Evolutionary conservation across 2,329 filamentous ascomycete species (phyloP), one percentile per base, ranked within the genome.

Genomic region (Apiospora koreana): DNA sequence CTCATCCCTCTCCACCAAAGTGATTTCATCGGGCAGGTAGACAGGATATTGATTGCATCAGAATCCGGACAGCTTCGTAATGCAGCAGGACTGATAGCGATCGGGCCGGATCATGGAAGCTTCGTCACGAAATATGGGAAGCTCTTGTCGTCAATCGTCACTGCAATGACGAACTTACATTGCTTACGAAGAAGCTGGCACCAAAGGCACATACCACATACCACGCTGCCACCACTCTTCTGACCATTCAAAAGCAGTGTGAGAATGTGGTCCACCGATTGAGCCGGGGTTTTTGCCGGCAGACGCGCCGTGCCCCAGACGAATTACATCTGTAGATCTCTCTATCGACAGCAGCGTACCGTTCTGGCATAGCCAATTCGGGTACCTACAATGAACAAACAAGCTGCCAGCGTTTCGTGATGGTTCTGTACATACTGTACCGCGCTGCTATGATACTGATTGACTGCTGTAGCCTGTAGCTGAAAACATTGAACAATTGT

Each of bases 101-200:
- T 62, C 54, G 54, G 54, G 28, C 54, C 54, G 31, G 54, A 12
- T 38, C 4, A 38, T 35, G 31, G 23, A 5, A 31, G 54, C 28
- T 62, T 35, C 54, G 54, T 62, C 54, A 62, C 54, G 31, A 62
- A 62, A 62, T 62, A 62, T 62, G 54, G 54, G 54, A 62, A 62
- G 31, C 31, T 38, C 8, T 38, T 62, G 54, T 62, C 54, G 31
- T 62, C 54, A 38, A 62, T 38, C 31, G 54, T 62, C 54, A 62
- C 31, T 62, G 31, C 31, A 31, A 62, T 62, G 54, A 62, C 50
- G n/a, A n/a, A n/a, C n/a, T n/a, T n/a, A n/a, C n/a, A n/a, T n/a
- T n/a, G n/a, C n/a, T n/a, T n/a, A n/a, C n/a, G 50, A 58, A 58
- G 50, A 58, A 21, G 50, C 16, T 18, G 16, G 54, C 54, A 62